Conservation (phyloP, 768 basidiomycete species). For the Lentinula aciculospora region DNA sequence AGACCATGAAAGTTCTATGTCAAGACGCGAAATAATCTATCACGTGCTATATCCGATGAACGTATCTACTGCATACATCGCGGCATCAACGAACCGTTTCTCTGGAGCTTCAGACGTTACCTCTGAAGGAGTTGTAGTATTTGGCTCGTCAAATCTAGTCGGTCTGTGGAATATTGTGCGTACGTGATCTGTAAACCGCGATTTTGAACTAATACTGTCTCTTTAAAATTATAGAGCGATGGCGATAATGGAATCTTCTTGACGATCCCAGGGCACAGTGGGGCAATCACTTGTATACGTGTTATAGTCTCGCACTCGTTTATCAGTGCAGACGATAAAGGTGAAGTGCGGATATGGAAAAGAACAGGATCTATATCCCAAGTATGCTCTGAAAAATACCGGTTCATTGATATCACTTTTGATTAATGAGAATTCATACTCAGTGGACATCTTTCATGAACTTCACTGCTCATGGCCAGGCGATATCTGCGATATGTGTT, state of each 20-base stretch:
- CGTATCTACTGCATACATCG: conserved; percentile 32
- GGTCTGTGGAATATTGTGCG: conserved; percentile 41
- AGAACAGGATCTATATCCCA: conserved; percentile 27
- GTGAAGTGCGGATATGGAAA: conserved; percentile 62
- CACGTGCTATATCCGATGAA: conserved; percentile 15
- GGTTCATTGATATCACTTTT: conserved; percentile 11
- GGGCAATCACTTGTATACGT: conserved; percentile 70
- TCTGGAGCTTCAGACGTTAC: conserved; percentile 44
- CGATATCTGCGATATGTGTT: conserved; percentile 64
- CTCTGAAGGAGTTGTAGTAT: conserved; percentile 34
- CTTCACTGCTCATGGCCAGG: conserved; percentile 57
- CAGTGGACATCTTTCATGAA: conserved; percentile 53
- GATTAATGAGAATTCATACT: not conserved
- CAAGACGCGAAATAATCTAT: not conserved
- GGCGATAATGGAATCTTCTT: conserved; percentile 49
- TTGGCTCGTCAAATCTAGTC: conserved; percentile 41
- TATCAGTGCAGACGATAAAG: conserved; percentile 73
- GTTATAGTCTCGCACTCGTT: conserved; percentile 52
- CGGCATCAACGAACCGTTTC: conserved; percentile 44
- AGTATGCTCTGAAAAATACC: conserved; percentile 22
- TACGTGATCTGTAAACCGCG: not conserved
- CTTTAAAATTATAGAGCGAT: conserved; percentile 31
- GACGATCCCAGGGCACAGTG: conserved; percentile 74
- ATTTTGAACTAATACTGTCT: conserved; percentile 3
- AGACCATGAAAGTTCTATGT: not conserved